These are phyloP conservation scores for Ensete ventricosum DNA, from an alignment of 176 grass and related monocot genomes.

Conservation along the genomic window DNA sequence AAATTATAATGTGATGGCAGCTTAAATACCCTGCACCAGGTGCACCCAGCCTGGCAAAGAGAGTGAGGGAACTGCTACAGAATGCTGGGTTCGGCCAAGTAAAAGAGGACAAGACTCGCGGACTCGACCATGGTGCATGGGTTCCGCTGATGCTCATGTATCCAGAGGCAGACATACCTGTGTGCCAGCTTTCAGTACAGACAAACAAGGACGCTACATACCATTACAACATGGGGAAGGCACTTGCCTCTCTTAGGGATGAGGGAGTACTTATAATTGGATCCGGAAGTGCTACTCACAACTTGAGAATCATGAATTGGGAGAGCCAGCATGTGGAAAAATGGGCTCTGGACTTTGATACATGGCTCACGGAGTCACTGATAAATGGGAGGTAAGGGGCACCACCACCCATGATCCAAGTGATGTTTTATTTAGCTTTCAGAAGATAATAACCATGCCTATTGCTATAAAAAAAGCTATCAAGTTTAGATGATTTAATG, in stretches of 20 bases:
- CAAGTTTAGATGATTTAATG: background rate
- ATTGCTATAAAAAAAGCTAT: background rate
- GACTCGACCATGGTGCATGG: slow-evolving; percentile 85
- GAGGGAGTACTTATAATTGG: slow-evolving; percentile 71
- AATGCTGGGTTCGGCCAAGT: slow-evolving; percentile 49
- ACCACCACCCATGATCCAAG: no score
- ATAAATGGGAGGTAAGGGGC: slow-evolving; percentile 39
- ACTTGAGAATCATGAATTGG: slow-evolving; percentile 27
- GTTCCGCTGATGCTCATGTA: slow-evolving; percentile 82
- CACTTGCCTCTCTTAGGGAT: slow-evolving; percentile 45
- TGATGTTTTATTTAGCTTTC: no score
- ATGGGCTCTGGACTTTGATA: slow-evolving; percentile 68
- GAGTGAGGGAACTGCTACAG: slow-evolving; percentile 52
- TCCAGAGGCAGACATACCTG: slow-evolving; percentile 59
- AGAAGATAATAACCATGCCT: no score
- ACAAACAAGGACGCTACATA: slow-evolving; percentile 36
- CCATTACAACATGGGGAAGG: slow-evolving; percentile 78
- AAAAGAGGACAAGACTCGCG: slow-evolving; percentile 40
- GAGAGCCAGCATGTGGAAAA: slow-evolving; percentile 7
- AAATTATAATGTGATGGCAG: slow-evolving; percentile 17
- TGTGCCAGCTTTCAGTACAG: slow-evolving; percentile 77
- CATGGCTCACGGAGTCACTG: slow-evolving; percentile 72
- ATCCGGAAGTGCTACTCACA: slow-evolving; percentile 76
- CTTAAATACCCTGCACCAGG: slow-evolving; percentile 71
- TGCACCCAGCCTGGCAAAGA: slow-evolving; percentile 50